Percentiles rank a stretch among this genome's conserved stretches.
Evolutionary conservation across 257 asterid species (phyloP).

Genomic region (Gentiana dahurica): DNA sequence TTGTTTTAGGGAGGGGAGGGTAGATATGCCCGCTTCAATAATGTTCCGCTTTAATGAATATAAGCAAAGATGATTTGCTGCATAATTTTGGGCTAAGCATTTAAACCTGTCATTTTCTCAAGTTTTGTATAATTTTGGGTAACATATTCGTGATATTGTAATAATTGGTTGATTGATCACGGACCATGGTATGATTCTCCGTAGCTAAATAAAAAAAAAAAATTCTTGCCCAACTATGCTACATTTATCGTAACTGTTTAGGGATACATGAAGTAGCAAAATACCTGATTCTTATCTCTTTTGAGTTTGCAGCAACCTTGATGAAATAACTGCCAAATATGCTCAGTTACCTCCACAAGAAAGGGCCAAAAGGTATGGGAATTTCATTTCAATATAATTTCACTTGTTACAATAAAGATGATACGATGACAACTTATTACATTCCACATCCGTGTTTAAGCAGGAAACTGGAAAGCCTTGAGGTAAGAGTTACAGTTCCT

Average conservation of each 20-base stretch:
- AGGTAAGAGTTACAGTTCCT: conserved; percentile 37
- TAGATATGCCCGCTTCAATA: too few species aligned
- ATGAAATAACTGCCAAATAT: conserved; percentile 72
- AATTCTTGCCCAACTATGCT: neutral
- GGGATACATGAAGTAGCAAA: neutral
- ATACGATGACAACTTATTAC: conserved; percentile 8
- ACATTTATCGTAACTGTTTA: neutral
- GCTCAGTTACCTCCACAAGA: conserved; percentile 79
- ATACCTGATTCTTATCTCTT: neutral
- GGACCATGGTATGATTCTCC: neutral
- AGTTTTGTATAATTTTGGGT: too few species aligned
- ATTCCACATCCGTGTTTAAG: conserved; percentile 8
- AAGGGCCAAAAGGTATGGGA: conserved; percentile 60
- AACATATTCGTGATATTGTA: too few species aligned
- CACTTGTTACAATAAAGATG: neutral
- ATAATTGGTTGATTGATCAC: too few species aligned
- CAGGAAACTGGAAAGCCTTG: conserved; percentile 95
- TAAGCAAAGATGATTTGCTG: too few species aligned
- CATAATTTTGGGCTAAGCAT: too few species aligned
- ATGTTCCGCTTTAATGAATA: too few species aligned
- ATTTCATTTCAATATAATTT: conserved; percentile 7
- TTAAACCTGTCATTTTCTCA: too few species aligned
- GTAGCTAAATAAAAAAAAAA: neutral
- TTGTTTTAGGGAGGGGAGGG: too few species aligned
- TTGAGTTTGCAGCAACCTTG: conserved; percentile 49